Evolutionary conservation across 2,329 filamentous ascomycete genomes (phyloP).

Genomic region (Massarina eburnea): DNA sequence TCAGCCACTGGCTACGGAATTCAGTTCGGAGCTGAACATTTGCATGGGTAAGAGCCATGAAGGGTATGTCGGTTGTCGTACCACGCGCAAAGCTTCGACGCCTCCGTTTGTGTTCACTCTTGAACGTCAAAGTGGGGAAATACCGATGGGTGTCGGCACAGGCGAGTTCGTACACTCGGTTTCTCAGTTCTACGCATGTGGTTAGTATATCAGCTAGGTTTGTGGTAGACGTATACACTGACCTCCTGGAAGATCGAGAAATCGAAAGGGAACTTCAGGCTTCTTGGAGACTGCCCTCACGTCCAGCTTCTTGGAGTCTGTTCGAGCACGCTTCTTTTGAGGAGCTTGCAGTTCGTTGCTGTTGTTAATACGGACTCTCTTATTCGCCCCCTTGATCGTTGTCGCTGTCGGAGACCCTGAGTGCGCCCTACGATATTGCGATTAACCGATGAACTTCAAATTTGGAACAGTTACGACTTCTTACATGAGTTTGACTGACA

Average conservation of each 20-base stretch:
- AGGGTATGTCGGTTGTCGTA: constrained; percentile 14
- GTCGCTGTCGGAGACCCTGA: constrained; percentile 3
- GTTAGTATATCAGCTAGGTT: background rate
- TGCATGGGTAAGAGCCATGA: constrained; percentile 22
- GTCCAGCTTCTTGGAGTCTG: background rate
- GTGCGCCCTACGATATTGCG: constrained; percentile 5
- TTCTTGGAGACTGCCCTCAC: background rate
- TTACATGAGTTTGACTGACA: background rate
- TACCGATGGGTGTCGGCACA: constrained; percentile 8
- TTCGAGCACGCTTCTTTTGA: constrained; percentile 12
- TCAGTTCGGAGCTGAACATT: constrained; percentile 25
- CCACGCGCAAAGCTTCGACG: background rate
- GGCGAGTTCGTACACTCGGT: constrained; percentile 25
- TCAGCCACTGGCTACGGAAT: constrained; percentile 29
- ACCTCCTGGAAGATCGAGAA: constrained; percentile 29
- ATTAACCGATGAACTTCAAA: constrained; percentile 1
- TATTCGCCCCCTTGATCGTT: background rate
- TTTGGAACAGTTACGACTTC: constrained; percentile 7
- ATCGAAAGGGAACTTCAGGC: constrained; percentile 12
- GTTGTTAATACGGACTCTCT: constrained; percentile 2
- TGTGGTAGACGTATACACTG: too few species aligned
- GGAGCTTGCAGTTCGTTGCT: background rate
- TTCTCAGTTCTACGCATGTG: constrained; percentile 22
- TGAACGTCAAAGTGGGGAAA: constrained; percentile 16
- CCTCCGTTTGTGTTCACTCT: constrained; percentile 1